Base-by-base conservation (phyloP, 2,329 filamentous ascomycete species). In the Aspergillus transmontanensis region DNA sequence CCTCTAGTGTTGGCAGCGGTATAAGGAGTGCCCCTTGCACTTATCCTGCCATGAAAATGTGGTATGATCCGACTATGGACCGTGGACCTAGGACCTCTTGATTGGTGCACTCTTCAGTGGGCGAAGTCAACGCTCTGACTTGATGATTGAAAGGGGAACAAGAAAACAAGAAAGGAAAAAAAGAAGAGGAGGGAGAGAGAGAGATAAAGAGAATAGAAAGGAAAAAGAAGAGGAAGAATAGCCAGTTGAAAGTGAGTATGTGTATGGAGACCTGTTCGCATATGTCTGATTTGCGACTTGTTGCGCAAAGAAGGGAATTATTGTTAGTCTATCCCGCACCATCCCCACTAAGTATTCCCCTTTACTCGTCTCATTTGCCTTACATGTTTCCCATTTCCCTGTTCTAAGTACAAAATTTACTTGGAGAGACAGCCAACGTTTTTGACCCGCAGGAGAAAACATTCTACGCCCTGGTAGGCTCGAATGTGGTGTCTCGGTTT, bases 11-110 rank as follows among this genome's bases (percentile, higher is more conserved):
- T 57, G 66, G 59, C 57, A 67, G 64, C 53, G 64, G 66, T 30
- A 55, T 69, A 28, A 69, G 68, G 54, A 71, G 69, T 58, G 65
- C 67, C 26, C 70, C 71, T 30, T 72, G 66, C 62, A 73, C 71
- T 36, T 71, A 71, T 36, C 70, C 71, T 43, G 64, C 62, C 23
- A 60, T 68, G 62, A 71, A 68, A 63, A 61, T 66, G 41, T 71
- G 70, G 70, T 71, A 70, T 56, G 69, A 67, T 55, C 32, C 60
- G n/a, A 55, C 61, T 43, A 39, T 57, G 21, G 69, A 69, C 10
- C 60, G 65, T 32, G 67, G 68, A 14, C 70, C 70, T 11, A 68
- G 63, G 53, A 67, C 68, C 23, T 69, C 70, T 46, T 66, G 48
- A 65, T 53, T 46, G 45, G 54, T 51, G 57, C 55, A 45, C n/a